These are phyloP conservation scores for Parasitella parasitica DNA, from an alignment of 371 early-diverging fungal genomes.

Conservation along the genomic window DNA sequence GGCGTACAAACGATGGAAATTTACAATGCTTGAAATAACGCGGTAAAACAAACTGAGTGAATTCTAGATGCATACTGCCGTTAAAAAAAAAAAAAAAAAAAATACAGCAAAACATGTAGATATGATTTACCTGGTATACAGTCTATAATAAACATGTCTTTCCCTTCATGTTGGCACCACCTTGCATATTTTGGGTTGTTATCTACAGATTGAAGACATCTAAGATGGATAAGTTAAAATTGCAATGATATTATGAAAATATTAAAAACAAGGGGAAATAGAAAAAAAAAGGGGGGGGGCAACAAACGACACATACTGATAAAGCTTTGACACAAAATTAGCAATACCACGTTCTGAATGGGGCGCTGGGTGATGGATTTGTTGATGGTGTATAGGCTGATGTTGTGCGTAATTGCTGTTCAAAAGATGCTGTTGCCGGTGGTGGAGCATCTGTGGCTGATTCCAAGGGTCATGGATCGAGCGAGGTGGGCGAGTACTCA, in stretches of 20 bases:
- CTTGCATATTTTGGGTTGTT: conserved; percentile 42
- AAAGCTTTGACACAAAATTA: conserved; percentile 50
- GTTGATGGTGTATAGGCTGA: background rate
- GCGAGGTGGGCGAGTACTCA: conserved; percentile 1
- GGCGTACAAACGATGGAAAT: conserved; percentile 58
- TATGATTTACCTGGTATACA: conserved; percentile 41
- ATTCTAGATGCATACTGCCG: no score
- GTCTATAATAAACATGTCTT: conserved; percentile 53
- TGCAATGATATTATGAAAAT: background rate
- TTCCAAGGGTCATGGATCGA: conserved; percentile 6
- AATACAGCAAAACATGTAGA: no score
- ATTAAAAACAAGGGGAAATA: background rate
- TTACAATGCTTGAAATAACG: conserved; percentile 56
- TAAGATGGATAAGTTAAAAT: conserved; percentile 8
- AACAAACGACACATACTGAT: conserved; percentile 33
- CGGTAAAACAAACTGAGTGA: conserved; percentile 51
- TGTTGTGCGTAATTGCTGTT: background rate
- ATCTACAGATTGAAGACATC: conserved; percentile 41
- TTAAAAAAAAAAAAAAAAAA: no score
- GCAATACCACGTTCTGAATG: conserved; percentile 45
- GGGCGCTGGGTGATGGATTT: background rate
- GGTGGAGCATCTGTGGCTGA: background rate
- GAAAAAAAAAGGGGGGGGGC: background rate
- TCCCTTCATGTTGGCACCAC: conserved; percentile 46
- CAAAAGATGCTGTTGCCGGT: background rate